phyloP scores from a whole-genome alignment of 139 green algal genomes.

The Micractinium conductrix region DNA sequence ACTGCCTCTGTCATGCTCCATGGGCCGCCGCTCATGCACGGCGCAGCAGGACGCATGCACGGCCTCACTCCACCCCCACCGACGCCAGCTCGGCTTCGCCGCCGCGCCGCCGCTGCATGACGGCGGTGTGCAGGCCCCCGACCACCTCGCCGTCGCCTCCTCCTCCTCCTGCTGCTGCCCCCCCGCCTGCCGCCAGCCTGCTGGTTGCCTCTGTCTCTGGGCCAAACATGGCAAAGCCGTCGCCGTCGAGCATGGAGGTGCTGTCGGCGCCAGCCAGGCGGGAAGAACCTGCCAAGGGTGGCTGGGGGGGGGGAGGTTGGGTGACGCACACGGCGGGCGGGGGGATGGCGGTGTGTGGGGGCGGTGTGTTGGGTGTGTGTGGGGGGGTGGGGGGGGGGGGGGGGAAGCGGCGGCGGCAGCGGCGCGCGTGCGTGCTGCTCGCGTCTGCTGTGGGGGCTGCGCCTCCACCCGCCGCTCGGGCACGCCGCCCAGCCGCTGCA shows the following conservation, averaged over 20 bases:
- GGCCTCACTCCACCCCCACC: constrained; percentile 15
- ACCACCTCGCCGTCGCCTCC: neutral
- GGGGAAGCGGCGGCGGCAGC: too few relatives aligned
- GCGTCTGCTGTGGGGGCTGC: too few relatives aligned
- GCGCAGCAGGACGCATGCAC: neutral
- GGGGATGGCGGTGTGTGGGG: too few relatives aligned
- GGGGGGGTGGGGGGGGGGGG: too few relatives aligned
- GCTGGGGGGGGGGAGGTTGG: too few relatives aligned
- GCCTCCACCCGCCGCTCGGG: too few relatives aligned
- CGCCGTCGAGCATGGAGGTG: neutral
- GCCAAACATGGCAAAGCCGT: too few relatives aligned
- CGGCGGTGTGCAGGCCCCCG: neutral
- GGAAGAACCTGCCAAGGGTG: neutral
- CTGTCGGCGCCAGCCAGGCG: neutral
- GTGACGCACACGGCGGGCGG: neutral
- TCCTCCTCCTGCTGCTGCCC: neutral
- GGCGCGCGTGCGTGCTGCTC: too few relatives aligned
- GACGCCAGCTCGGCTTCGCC: constrained; percentile 10
- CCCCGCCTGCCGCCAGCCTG: too few relatives aligned
- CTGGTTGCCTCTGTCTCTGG: too few relatives aligned
- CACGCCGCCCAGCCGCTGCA: too few relatives aligned
- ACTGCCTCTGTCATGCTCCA: neutral
- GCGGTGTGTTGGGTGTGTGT: neutral
- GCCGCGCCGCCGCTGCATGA: constrained; percentile 18
- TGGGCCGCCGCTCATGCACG: neutral